Evolutionary conservation across 2,329 filamentous ascomycete genomes (phyloP), one percentile per base, ranked within the genome.

Genomic region (Chaetomium olivaceum): DNA sequence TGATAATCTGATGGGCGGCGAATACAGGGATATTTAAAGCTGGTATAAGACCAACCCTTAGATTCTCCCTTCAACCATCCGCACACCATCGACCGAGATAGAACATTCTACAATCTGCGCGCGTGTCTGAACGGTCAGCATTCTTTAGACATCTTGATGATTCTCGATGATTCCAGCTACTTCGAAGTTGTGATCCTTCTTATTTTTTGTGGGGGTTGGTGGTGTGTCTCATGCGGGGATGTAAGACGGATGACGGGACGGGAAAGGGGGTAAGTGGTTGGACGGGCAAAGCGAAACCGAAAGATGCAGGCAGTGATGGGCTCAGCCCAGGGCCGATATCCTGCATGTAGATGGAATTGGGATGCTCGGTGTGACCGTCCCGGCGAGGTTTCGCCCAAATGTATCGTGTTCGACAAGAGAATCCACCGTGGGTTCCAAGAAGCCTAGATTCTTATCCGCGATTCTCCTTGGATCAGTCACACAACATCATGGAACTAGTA

Each of bases 141-240:
- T 19, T 48, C n/a, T 12, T 12, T n/a, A n/a, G 23, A 4, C 14
- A 33, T 56, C 52, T 33, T 36, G 52, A 21, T 31, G 52, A 36
- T 56, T 56, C 52, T n/a, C 23, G 52, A 56, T 56, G 19, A 16
- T 56, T 56, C 52, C 52, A 56, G 23, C 3, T n/a, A 19, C 39
- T 43, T 43, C 39, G 39, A 43, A n/a, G 39, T 9, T 48, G 46
- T 23, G n/a, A 48, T 25, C 33, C 33, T 25, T 8, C 27, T 19
- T 1, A 11, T 19, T 2, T 29, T 43, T 43, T 43, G 39, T 43
- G 39, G 39, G 39, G 39, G 16, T 43, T 43, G 39, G 39, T 16
- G 36, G 36, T 39, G 16, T 43, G 39, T 43, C 39, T 43, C 39
- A 43, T 43, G 39, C 39, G 39, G 39, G 39, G 39, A 43, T 7